A percentile compares a stretch with the other conserved stretches of the same genome.
phyloP scores from a whole-genome alignment of 371 early-diverging fungal genomes.

The Zychaea mexicana region DNA sequence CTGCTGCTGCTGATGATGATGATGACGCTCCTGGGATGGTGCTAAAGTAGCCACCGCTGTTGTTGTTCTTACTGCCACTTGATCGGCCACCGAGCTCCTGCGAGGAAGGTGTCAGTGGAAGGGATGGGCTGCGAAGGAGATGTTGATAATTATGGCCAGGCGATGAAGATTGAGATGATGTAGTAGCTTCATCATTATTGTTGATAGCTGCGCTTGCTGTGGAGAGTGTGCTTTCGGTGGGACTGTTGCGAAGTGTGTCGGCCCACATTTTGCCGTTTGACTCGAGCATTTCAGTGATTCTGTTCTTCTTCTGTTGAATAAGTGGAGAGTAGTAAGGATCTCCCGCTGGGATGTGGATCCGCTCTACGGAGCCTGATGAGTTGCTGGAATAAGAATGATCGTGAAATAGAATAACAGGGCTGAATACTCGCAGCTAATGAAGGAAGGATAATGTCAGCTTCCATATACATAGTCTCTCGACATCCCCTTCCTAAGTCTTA shows the following conservation, averaged over 20 bases:
- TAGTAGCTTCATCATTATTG: background rate
- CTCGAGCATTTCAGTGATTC: constrained; percentile 20
- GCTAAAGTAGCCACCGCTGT: background rate
- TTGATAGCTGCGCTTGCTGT: no score
- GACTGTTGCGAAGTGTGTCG: background rate
- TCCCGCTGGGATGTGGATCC: constrained; percentile 1
- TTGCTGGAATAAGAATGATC: constrained; percentile 9
- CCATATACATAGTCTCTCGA: background rate
- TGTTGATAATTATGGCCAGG: background rate
- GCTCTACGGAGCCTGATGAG: background rate
- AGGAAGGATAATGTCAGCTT: background rate
- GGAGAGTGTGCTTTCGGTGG: no score
- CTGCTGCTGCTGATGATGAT: background rate
- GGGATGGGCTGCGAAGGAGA: constrained; percentile 6
- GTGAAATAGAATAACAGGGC: constrained; percentile 27
- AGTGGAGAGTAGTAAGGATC: constrained; percentile 9
- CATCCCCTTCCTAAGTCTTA: no score
- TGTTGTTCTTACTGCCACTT: background rate
- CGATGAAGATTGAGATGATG: constrained; percentile 5
- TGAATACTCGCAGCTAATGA: constrained; percentile 12
- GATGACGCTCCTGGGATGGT: background rate
- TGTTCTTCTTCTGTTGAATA: constrained; percentile 9
- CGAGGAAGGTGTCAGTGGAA: constrained; percentile 17
- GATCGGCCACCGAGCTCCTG: constrained; percentile 7
- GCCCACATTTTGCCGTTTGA: constrained; percentile 19